phyloP scores from a whole-genome alignment of 345 rosid genomes.

The Gynandropsis gynandra region DNA sequence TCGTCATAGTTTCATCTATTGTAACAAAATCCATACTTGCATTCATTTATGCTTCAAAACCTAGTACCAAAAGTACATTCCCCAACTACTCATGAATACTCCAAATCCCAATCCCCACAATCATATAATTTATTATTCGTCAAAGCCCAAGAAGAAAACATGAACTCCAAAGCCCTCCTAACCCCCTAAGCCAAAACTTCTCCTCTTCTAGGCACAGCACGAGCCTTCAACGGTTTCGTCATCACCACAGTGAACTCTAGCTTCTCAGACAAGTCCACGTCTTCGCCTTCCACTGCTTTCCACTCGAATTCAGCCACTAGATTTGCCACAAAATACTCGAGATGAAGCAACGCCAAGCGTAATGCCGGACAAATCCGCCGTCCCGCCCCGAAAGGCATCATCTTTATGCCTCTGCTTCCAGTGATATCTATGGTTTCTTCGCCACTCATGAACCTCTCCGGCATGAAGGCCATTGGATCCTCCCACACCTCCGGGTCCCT shows the following conservation, averaged over 20 bases:
- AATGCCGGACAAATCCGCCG: constrained; percentile 16
- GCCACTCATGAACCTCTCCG: constrained; percentile 10
- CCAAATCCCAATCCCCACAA: too few species aligned
- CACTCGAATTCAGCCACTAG: constrained; percentile 13
- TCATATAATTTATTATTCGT: too few species aligned
- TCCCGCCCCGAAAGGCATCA: constrained; percentile 19
- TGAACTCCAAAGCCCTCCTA: too few species aligned
- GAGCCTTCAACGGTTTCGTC: constrained; percentile 13
- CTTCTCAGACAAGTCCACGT: constrained; percentile 18
- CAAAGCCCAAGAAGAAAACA: too few species aligned
- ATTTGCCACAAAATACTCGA: constrained; percentile 20
- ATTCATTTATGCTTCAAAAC: too few species aligned
- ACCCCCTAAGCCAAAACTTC: too few species aligned
- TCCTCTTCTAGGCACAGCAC: constrained; percentile 6
- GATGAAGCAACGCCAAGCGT: constrained; percentile 6
- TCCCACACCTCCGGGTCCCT: constrained; percentile 25
- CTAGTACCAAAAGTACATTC: too few species aligned
- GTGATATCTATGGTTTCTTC: constrained; percentile 16
- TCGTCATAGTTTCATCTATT: too few species aligned
- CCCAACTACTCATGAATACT: too few species aligned
- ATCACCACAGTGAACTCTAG: constrained; percentile 16
- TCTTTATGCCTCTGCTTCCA: constrained; percentile 18
- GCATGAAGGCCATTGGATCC: constrained; percentile 20
- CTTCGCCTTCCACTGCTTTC: constrained; percentile 1
- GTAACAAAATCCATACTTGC: too few species aligned